These are phyloP conservation scores for Termitomyces sp. DNA, from an alignment of 768 basidiomycete species.

Conservation along the genomic window DNA sequence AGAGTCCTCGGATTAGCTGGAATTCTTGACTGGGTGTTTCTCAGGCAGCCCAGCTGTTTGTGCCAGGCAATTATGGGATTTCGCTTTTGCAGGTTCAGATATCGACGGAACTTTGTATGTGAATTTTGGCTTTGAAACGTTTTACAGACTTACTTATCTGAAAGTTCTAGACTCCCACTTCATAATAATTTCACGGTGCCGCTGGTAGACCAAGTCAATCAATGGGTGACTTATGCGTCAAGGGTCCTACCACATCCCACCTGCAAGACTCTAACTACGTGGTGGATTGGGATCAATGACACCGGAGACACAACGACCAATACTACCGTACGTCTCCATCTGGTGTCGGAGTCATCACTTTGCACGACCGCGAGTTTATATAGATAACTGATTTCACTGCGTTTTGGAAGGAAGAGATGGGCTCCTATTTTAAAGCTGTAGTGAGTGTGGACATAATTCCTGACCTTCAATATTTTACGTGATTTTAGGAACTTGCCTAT, in stretches of 20 bases:
- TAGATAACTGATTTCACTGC: constrained; percentile 43
- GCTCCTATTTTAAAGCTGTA: constrained; percentile 43
- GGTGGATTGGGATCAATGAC: constrained; percentile 61
- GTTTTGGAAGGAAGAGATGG: constrained; percentile 47
- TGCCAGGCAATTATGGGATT: constrained; percentile 45
- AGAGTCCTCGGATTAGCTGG: constrained; percentile 27
- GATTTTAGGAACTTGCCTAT: constrained; percentile 32
- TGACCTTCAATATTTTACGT: neutral
- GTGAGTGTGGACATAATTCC: constrained; percentile 22
- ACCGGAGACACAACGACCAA: constrained; percentile 45
- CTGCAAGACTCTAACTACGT: constrained; percentile 38
- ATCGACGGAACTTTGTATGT: constrained; percentile 32
- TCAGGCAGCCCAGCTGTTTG: constrained; percentile 37
- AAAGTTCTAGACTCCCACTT: neutral
- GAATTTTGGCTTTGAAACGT: constrained; percentile 2
- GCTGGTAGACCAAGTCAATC: constrained; percentile 43
- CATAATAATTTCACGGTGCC: constrained; percentile 44
- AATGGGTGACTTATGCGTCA: constrained; percentile 41
- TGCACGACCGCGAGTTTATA: neutral
- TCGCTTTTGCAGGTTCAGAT: constrained; percentile 50
- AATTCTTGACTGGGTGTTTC: constrained; percentile 49
- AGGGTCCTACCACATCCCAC: constrained; percentile 38
- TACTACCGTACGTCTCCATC: constrained; percentile 20
- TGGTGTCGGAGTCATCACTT: neutral
- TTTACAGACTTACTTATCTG: neutral